A percentile compares a stretch with the other conserved stretches of the same genome.
These are phyloP conservation scores for Sugiyamaella novakii DNA, from an alignment of 1,139 yeast species.

Conservation along the genomic window DNA sequence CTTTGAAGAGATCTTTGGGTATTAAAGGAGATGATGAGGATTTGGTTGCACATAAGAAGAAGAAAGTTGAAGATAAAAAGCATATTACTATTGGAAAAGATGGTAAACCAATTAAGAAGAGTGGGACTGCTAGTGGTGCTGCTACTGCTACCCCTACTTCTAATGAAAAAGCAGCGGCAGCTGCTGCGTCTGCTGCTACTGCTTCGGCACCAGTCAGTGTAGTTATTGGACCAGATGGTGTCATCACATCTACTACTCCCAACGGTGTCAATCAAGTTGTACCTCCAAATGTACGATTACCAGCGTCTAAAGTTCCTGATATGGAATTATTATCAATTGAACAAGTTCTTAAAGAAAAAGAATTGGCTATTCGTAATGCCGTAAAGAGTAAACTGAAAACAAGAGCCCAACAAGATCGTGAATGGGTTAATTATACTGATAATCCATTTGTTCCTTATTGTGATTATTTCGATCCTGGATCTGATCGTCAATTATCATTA, in stretches of 20 bases:
- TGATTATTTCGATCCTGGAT: conserved; percentile 58
- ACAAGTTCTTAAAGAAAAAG: conserved; percentile 71
- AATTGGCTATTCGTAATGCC: conserved; percentile 74
- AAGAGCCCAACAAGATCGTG: conserved; percentile 69
- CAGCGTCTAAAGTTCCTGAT: conserved; percentile 91
- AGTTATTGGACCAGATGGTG: conserved; percentile 16
- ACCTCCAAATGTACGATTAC: conserved; percentile 83
- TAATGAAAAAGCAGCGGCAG: conserved; percentile 22
- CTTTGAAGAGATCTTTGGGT: conserved; percentile 70
- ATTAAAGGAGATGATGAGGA: conserved; percentile 86
- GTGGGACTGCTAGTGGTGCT: conserved; percentile 21
- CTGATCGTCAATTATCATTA: conserved; percentile 31
- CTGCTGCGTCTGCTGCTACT: conserved; percentile 28
- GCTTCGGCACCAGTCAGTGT: conserved; percentile 12
- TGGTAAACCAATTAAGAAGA: conserved; percentile 24
- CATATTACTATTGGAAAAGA: conserved; percentile 21
- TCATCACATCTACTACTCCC: conserved; percentile 18
- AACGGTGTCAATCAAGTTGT: conserved; percentile 37
- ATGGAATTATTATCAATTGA: conserved; percentile 85
- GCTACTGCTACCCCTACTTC: conserved; percentile 23
- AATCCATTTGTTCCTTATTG: conserved; percentile 89
- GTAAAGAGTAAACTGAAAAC: conserved; percentile 80
- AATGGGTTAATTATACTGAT: conserved; percentile 83
- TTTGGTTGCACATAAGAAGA: conserved; percentile 76
- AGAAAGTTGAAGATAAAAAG: conserved; percentile 46